These are phyloP conservation scores for Volvariella surrecta DNA, from an alignment of 1,284 basidiomycete species.

Conservation along the genomic window DNA sequence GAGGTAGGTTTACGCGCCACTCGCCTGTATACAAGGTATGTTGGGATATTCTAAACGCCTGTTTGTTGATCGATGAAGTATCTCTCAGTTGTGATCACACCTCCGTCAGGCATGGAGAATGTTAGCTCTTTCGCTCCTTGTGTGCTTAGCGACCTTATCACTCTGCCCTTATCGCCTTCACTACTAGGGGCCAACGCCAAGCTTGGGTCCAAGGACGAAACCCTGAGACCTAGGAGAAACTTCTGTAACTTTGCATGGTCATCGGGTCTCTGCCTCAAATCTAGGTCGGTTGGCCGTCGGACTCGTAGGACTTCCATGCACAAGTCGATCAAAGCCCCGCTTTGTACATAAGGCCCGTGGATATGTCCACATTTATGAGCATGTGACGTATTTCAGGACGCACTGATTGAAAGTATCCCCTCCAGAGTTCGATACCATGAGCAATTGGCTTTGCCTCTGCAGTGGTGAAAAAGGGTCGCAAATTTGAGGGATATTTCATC, in stretches of 20 bases:
- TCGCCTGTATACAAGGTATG: slow-evolving; percentile 56
- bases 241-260: slow-evolving; percentile 32
- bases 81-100: slow-evolving; percentile 44
- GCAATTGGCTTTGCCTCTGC: slow-evolving; percentile 59
- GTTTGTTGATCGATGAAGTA: slow-evolving; percentile 49
- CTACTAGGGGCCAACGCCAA: slow-evolving; percentile 39
- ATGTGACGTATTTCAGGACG: slow-evolving; percentile 59
- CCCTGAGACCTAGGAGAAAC: too few relatives aligned
- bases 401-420: slow-evolving; percentile 71
- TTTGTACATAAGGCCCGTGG: slow-evolving; percentile 70
- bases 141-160: slow-evolving; percentile 48
- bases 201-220: slow-evolving; percentile 57
- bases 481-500: slow-evolving; percentile 64
- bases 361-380: slow-evolving; percentile 73
- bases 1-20: too few relatives aligned
- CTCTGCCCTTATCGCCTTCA: slow-evolving; percentile 22
- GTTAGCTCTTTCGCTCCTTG: slow-evolving; percentile 41
- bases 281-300: slow-evolving; percentile 24
- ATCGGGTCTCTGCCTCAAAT: too few relatives aligned
- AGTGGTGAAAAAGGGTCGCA: slow-evolving; percentile 68
- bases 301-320: slow-evolving; percentile 50
- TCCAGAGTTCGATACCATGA: slow-evolving; percentile 58
- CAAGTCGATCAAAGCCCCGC: slow-evolving; percentile 36
- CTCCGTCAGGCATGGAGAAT: slow-evolving; percentile 45
- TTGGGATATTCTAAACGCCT: slow-evolving; percentile 45